A percentile compares a stretch with the other conserved stretches of the same genome.
Conservation (phyloP, 495 filamentous ascomycete species). For the Talaromyces adpressus region DNA sequence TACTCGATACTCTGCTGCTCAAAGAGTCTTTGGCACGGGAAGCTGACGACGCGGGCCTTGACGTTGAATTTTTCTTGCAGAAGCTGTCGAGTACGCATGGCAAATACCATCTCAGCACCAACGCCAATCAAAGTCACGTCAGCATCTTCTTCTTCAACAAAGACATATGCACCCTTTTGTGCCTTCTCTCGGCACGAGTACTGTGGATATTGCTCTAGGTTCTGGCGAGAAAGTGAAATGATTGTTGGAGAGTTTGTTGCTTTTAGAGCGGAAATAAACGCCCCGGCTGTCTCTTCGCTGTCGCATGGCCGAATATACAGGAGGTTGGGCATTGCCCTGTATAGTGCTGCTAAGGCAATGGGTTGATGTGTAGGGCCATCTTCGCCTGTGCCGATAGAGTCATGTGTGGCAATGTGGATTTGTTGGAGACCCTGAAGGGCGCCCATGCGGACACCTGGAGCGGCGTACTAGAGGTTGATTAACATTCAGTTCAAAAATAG, state of each 20-base stretch:
- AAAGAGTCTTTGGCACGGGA: conserved; percentile 49
- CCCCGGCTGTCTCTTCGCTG: conserved; percentile 49
- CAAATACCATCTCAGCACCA: conserved; percentile 41
- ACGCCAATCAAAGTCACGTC: conserved; percentile 43
- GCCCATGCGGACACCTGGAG: conserved; percentile 53
- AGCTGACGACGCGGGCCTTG: conserved; percentile 42
- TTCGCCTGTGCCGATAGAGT: conserved; percentile 52
- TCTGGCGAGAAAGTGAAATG: conserved; percentile 42
- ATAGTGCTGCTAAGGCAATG: conserved; percentile 48
- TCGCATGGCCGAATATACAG: conserved; percentile 53
- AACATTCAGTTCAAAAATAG: neutral
- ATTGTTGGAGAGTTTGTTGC: conserved; percentile 38
- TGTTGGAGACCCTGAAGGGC: conserved; percentile 48
- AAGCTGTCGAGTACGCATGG: conserved; percentile 29
- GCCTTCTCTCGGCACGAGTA: conserved; percentile 34
- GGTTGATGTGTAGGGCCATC: conserved; percentile 58
- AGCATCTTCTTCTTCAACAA: conserved; percentile 33
- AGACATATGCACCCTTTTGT: conserved; percentile 38
- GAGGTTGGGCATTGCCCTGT: conserved; percentile 54
- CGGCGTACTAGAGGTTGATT: conserved; percentile 31
- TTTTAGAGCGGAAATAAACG: conserved; percentile 42
- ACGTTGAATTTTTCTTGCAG: conserved; percentile 27
- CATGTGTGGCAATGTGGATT: conserved; percentile 55
- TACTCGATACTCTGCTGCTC: conserved; percentile 44
- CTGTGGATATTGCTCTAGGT: conserved; percentile 31